Conservation (phyloP, 75 land plant genomes). For the Sequoiadendron giganteum region DNA sequence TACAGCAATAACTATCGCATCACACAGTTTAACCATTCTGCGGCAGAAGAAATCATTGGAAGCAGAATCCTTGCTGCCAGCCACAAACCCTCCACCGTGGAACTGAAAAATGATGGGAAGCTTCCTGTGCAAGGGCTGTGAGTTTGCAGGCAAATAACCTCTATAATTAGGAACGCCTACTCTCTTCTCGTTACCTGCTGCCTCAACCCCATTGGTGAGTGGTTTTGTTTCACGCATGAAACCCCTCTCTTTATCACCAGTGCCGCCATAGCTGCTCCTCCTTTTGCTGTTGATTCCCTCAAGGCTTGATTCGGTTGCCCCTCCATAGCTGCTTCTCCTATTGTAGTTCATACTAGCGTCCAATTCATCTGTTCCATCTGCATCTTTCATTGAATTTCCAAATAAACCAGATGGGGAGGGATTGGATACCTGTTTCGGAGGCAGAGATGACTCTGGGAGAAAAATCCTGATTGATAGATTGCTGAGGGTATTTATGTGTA, state of each 20-base stretch:
- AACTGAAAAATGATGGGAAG: constrained; percentile 87
- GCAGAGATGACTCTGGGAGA: constrained; percentile 67
- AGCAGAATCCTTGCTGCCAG: constrained; percentile 66
- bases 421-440: constrained; percentile 14
- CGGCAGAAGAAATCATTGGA: constrained; percentile 86
- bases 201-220: not conserved
- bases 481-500: constrained; percentile 76
- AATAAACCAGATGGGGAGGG: not conserved
- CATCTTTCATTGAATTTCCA: constrained; percentile 20
- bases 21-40: constrained; percentile 75
- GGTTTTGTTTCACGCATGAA: not conserved
- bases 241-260: not conserved
- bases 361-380: constrained; percentile 11
- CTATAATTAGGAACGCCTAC: constrained; percentile 31
- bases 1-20: constrained; percentile 79
- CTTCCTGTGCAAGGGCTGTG: constrained; percentile 34
- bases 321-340: constrained; percentile 37
- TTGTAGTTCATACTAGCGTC: not conserved
- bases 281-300: not conserved
- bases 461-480: constrained; percentile 78
- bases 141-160: constrained; percentile 62
- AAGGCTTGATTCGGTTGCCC: not conserved
- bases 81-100: constrained; percentile 88
- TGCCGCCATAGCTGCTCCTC: constrained; percentile 8
- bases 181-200: not conserved